phyloP scores from a whole-genome alignment of 1,284 basidiomycete species.

The Trametes polyzona region DNA sequence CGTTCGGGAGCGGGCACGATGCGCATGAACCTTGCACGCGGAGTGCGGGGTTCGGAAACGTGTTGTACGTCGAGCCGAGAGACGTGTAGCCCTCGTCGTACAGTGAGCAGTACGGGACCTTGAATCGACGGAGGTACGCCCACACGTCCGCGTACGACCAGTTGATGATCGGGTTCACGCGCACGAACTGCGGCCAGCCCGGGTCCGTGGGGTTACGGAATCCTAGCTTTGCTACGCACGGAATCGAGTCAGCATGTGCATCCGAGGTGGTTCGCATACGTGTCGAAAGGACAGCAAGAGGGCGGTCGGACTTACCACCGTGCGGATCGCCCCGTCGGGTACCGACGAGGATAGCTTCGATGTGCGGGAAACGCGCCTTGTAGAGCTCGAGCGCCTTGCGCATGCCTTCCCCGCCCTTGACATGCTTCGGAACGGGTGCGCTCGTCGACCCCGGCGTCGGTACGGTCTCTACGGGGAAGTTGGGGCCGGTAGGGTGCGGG shows the following conservation, averaged over 20 bases:
- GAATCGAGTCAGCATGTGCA: not conserved
- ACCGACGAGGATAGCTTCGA: slow-evolving; percentile 88
- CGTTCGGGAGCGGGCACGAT: too few species aligned
- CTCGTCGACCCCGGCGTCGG: slow-evolving; percentile 38
- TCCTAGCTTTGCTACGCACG: slow-evolving; percentile 59
- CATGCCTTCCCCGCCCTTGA: slow-evolving; percentile 80
- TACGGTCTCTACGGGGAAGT: slow-evolving; percentile 49
- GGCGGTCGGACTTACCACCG: slow-evolving; percentile 64
- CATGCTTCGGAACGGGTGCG: slow-evolving; percentile 22
- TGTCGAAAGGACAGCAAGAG: not conserved
- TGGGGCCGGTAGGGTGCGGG: slow-evolving; percentile 35
- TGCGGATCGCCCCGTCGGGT: slow-evolving; percentile 91
- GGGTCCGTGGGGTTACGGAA: slow-evolving; percentile 81
- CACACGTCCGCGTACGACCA: slow-evolving; percentile 94
- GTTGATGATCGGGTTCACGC: slow-evolving; percentile 95
- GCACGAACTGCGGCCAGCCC: slow-evolving; percentile 88
- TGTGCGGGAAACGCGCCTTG: slow-evolving; percentile 62
- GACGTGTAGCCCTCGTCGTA: slow-evolving; percentile 98
- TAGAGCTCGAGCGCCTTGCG: slow-evolving; percentile 80
- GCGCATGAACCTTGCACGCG: slow-evolving; percentile 44
- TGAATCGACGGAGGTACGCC: slow-evolving; percentile 78
- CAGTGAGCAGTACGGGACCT: slow-evolving; percentile 84
- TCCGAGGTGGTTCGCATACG: not conserved
- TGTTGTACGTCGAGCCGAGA: slow-evolving; percentile 94
- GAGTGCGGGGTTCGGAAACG: slow-evolving; percentile 88